Evolutionary conservation across 371 early-diverging fungal genomes (phyloP).

Genomic region (Mucor plumbeus): DNA sequence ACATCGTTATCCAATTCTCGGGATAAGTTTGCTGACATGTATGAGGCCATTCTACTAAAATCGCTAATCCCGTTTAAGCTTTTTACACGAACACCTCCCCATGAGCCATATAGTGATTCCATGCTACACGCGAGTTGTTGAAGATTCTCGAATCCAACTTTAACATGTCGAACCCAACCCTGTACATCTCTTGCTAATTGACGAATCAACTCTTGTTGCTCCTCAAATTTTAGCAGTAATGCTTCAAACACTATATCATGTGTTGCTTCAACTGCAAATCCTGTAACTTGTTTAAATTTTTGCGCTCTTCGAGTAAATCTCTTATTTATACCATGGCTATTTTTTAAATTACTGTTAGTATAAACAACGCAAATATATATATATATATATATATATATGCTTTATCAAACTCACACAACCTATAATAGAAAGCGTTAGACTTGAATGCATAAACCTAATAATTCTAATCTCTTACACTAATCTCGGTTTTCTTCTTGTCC

Average conservation of each 20-base stretch:
- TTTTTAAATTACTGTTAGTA: not conserved
- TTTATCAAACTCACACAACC: conserved; percentile 29
- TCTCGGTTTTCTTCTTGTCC: conserved; percentile 69
- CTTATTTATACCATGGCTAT: conserved; percentile 73
- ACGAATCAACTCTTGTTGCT: conserved; percentile 56
- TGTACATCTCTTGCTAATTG: conserved; percentile 60
- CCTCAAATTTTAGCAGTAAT: conserved; percentile 62
- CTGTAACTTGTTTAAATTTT: conserved; percentile 44
- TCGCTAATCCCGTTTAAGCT: conserved; percentile 40
- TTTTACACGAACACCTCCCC: conserved; percentile 44
- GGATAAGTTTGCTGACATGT: conserved; percentile 34
- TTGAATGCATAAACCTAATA: not conserved
- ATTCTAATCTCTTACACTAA: conserved; percentile 50
- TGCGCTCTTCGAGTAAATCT: conserved; percentile 64
- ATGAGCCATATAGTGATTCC: conserved; percentile 61
- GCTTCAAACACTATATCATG: conserved; percentile 67
- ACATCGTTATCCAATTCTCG: conserved; percentile 45
- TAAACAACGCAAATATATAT: not conserved
- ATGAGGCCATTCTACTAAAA: conserved; percentile 33
- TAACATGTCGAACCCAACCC: conserved; percentile 63
- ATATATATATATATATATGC: not conserved
- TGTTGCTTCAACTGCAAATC: conserved; percentile 51
- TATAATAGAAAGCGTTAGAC: conserved; percentile 1
- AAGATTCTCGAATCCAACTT: conserved; percentile 66
- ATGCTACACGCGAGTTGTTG: conserved; percentile 58